Evolutionary conservation across 371 early-diverging fungal genomes (phyloP), one percentile per base, ranked within the genome.

Genomic region (Entomophthora muscae): DNA sequence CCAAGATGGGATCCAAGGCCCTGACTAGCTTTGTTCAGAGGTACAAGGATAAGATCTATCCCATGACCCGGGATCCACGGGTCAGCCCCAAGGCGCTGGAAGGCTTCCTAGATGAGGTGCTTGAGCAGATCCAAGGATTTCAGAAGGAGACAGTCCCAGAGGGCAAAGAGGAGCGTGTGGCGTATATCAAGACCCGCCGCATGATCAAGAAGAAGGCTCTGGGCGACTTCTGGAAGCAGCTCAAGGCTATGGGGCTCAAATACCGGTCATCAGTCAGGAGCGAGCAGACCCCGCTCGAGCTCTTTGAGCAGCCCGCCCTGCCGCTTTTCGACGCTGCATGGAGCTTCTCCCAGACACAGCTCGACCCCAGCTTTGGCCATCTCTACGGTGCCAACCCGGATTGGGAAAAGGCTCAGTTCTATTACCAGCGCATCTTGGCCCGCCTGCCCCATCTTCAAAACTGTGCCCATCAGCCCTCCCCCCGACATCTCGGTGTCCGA

Each of bases 171-270:
- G 53, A 54, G 32, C 30, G 55, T 7, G 55, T 24, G 31, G 32
- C 5, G 24, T 63, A 55, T 32, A 63, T 63, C 52, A 91, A 88
- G 71, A 80, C 83, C 58, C 84, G 84, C 70, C 88, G 89, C 69
- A 69, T 83, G 32, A 72, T 92, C 32, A 84, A 91, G 30, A 90
- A 88, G 72, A 92, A 91, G 72, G 85, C 92, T 0, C 70, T 93
- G 5, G 86, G 85, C 52, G 95, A 95, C 71, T 76, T 93, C 42
- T 76, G 92, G 64, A 89, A 86, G 71, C 81, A 84, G 53, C 67
- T 95, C 64, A 81, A 85, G 53, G 76, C 81, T 22, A 69, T 93
- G 26, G 97, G 97, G 10, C 71, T 96, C 30, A 42, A 31, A 28
- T 59, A 59, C 52, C 42, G 65, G 5, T 33, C 33, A 26, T 61